Evolutionary conservation across 371 early-diverging fungal genomes (phyloP), one percentile per base, ranked within the genome.

Genomic region (Haplosporangium sp.): DNA sequence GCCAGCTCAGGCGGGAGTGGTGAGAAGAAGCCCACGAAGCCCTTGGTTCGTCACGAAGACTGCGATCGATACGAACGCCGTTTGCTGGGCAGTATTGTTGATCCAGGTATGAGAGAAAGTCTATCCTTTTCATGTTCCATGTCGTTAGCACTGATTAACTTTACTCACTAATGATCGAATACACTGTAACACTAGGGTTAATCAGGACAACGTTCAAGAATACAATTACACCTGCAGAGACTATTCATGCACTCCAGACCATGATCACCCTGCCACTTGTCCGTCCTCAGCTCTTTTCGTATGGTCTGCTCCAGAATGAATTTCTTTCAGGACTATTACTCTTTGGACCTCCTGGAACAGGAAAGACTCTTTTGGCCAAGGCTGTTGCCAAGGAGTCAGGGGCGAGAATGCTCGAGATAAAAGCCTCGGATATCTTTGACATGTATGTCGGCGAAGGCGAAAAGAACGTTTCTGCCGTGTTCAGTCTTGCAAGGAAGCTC

Each of bases 391-490:
- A 95, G 72, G 95, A 95, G 71, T 94, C 95, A 67, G 98, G 97
- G 14, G 96, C 98, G 43, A 89, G 91, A 63, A 96, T 99, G 85
- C 86, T 97, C 67, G 90, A 92, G 59, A 95, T 99, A 51, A 93
- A 96, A 61, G 94, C 96, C n/a, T 95, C 95, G 55, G 96, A 97
- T 74, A 88, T 99, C 64, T 93, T 92, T 70, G 95, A 96, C 74
- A 99, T 97, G 89, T 98, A 96, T 81, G 94, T 97, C 16, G 99
- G 99, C 37, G 99, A 99, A 81, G 96, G 98, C 47, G 99, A 99
- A 82, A 98, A 97, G 82, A 95, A 97, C 59, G 95, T 96, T 23
- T 84, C 92, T 60, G 99, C 99, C 0, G 87, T 98, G 12, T 99
- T 99, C 80, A 94, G 96, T 48, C 87, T 98, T 50, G 99, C 99